Base-by-base conservation (phyloP, 108 stramenopile genomes). In the Cyclotella baltica region DNA sequence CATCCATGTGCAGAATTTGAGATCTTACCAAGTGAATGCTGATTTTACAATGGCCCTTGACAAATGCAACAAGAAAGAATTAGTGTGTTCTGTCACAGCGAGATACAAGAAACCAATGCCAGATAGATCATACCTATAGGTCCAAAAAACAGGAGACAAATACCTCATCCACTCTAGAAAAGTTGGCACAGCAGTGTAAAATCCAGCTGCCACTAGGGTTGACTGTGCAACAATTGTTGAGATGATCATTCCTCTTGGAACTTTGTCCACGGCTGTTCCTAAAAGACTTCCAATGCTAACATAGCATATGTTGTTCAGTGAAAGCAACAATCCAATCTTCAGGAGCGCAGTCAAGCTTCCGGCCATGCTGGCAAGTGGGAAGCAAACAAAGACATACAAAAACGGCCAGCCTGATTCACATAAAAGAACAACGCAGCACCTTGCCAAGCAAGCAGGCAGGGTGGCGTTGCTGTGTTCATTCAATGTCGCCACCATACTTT, bases 31-130 rank as follows among this genome's bases (percentile, higher is more conserved):
- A 27, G 22, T 43, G 38, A 64, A 65, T 8, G 35, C 30, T 28
- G 63, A 57, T 40, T 73, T 73, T 15, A 64, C 20, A 34, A 73
- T 73, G 18, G 62, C 73, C n/a, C n/a, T n/a, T n/a, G n/a, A n/a
- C n/a, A n/a, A n/a, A n/a, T n/a, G n/a, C n/a, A n/a, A n/a, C n/a
- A n/a, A n/a, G n/a, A n/a, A n/a, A n/a, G n/a, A n/a, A n/a, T n/a
- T n/a, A n/a, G n/a, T n/a, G n/a, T n/a, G n/a, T n/a, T n/a, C n/a
- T n/a, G n/a, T n/a, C n/a, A n/a, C n/a, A n/a, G n/a, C n/a, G n/a
- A n/a, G n/a, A n/a, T n/a, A n/a, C n/a, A n/a, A n/a, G n/a, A n/a
- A n/a, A n/a, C n/a, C n/a, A n/a, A 19, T 19, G 5, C 25, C 19
- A 19, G 58, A 31, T 29, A 30, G 6, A 11, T 19, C 28, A 28